Conservation (phyloP, 768 basidiomycete genomes). For the Gyrodon lividus region DNA sequence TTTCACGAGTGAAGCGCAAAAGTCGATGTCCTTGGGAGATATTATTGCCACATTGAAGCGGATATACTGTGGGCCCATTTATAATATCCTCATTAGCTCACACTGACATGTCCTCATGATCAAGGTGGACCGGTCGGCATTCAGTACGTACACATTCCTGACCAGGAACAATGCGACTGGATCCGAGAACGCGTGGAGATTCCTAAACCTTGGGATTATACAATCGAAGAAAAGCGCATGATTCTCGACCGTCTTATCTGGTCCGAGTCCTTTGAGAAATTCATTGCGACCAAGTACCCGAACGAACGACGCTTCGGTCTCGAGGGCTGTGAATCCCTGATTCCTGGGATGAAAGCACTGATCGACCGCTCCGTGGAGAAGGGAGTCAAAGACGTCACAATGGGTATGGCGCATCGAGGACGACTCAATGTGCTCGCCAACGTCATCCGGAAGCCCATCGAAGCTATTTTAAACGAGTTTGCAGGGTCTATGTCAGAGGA, state of each 20-base stretch:
- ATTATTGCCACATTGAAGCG: slow-evolving; percentile 84
- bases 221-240: slow-evolving; percentile 94
- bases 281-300: slow-evolving; percentile 94
- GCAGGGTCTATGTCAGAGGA: slow-evolving; percentile 65
- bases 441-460: slow-evolving; percentile 93
- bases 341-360: slow-evolving; percentile 97
- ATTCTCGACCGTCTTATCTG: slow-evolving; percentile 96
- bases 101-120: slow-evolving; percentile 41
- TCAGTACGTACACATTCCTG: slow-evolving; percentile 90
- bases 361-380: slow-evolving; percentile 95
- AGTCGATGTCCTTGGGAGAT: slow-evolving; percentile 81
- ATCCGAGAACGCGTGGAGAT: slow-evolving; percentile 90
- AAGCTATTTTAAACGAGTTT: slow-evolving; percentile 95
- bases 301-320: slow-evolving; percentile 98
- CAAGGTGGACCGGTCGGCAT: slow-evolving; percentile 79
- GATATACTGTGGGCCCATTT: slow-evolving; percentile 75
- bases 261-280: slow-evolving; percentile 96
- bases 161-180: slow-evolving; percentile 97
- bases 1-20: slow-evolving; percentile 78
- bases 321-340: slow-evolving; percentile 91
- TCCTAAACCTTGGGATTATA: slow-evolving; percentile 93
- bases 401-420: slow-evolving; percentile 97
- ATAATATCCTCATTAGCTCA: not conserved
- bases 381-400: slow-evolving; percentile 89
- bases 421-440: slow-evolving; percentile 94